Evolutionary conservation across 306 rosid species (phyloP).

Genomic region (Datisca glomerata): DNA sequence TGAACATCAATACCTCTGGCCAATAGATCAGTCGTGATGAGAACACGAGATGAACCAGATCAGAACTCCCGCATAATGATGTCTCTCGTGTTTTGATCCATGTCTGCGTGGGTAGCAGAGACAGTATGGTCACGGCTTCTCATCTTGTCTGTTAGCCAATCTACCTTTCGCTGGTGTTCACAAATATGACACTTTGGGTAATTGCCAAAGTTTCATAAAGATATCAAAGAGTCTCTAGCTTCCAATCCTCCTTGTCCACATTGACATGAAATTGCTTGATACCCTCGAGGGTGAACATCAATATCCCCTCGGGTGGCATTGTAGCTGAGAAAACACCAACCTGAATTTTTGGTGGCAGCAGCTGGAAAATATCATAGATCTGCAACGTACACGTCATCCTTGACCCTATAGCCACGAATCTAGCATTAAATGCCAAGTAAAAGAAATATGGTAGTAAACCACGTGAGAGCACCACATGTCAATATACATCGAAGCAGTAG

Average conservation of each 20-base stretch:
- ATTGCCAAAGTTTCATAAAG: conserved; percentile 57
- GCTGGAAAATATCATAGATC: conserved; percentile 74
- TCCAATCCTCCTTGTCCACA: conserved; percentile 60
- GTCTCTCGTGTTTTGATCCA: conserved; percentile 71
- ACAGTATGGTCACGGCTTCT: conserved; percentile 56
- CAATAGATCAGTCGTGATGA: conserved; percentile 56
- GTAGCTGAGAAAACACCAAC: conserved; percentile 71
- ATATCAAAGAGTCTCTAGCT: conserved; percentile 57
- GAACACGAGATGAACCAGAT: conserved; percentile 68
- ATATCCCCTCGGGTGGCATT: conserved; percentile 65
- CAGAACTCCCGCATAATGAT: conserved; percentile 74
- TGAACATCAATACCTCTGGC: conserved; percentile 68
- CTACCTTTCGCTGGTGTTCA: conserved; percentile 60
- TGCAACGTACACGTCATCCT: too few relatives aligned
- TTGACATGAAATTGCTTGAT: conserved; percentile 53
- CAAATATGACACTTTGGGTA: conserved; percentile 58
- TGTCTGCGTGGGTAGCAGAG: conserved; percentile 66
- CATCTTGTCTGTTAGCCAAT: conserved; percentile 61
- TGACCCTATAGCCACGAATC: too few relatives aligned
- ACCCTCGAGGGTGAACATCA: conserved; percentile 55
- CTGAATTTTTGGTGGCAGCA: conserved; percentile 61
- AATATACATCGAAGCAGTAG: too few relatives aligned
- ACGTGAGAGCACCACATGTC: too few relatives aligned
- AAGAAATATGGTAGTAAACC: too few relatives aligned
- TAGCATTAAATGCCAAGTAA: too few relatives aligned